These are phyloP conservation scores for Globisporangium radiosum DNA, from an alignment of 352 stramenopile species.

Conservation along the genomic window DNA sequence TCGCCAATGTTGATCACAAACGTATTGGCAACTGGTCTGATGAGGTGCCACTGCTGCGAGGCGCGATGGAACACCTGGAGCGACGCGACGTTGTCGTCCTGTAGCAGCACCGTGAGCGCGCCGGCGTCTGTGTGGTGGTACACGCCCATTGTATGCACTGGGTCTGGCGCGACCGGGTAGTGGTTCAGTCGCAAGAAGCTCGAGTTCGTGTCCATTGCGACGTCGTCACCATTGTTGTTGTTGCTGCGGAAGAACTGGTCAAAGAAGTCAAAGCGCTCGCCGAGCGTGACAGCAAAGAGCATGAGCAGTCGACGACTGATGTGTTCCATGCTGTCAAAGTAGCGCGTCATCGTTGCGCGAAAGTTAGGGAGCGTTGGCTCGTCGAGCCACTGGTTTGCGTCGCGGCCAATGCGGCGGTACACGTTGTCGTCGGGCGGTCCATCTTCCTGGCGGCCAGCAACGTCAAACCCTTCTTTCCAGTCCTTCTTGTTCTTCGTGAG, in stretches of 20 bases:
- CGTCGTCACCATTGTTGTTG: conserved; percentile 1
- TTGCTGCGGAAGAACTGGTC: conserved; percentile 46
- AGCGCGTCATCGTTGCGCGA: conserved; percentile 29
- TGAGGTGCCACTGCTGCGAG: conserved; percentile 26
- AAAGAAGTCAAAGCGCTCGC: conserved; percentile 43
- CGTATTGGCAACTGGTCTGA: conserved; percentile 28
- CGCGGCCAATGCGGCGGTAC: conserved; percentile 65
- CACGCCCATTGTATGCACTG: conserved; percentile 26
- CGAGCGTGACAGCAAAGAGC: conserved; percentile 52
- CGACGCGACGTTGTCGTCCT: conserved; percentile 36
- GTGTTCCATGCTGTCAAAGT: conserved; percentile 47
- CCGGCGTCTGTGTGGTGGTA: conserved; percentile 42
- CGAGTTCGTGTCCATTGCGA: conserved; percentile 45
- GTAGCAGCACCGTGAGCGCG: conserved; percentile 40
- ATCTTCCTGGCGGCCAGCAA: conserved; percentile 34
- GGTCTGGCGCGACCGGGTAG: conserved; percentile 57
- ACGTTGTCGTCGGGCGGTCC: conserved; percentile 25
- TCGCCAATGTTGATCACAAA: conserved; percentile 57
- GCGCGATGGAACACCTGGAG: conserved; percentile 39
- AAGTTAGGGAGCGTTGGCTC: conserved; percentile 49
- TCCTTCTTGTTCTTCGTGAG: conserved; percentile 92
- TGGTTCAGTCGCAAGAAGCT: conserved; percentile 90
- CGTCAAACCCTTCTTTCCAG: conserved; percentile 90
- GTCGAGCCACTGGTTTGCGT: conserved; percentile 81
- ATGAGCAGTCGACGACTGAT: conserved; percentile 47